phyloP scores from a whole-genome alignment of 2,329 filamentous ascomycete genomes.

The Leptosphaerulina australis region DNA sequence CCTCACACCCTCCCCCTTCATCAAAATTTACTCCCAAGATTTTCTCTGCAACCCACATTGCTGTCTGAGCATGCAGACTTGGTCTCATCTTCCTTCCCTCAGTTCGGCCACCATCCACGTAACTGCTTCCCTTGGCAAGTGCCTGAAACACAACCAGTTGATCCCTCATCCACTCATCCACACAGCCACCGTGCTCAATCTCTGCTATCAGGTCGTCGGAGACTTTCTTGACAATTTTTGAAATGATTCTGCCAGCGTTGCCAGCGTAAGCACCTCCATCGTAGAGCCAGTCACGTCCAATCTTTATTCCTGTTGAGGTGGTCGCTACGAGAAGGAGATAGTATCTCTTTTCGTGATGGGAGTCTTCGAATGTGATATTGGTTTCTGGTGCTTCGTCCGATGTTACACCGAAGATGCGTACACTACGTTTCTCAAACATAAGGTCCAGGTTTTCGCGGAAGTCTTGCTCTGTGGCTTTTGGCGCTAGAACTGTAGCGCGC shows the following conservation, averaged over 20 bases:
- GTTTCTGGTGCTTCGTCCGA: conserved; percentile 18
- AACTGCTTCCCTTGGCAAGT: conserved; percentile 54
- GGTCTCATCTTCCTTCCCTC: conserved; percentile 34
- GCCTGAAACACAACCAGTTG: conserved; percentile 66
- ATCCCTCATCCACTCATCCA: conserved; percentile 63
- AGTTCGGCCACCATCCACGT: conserved; percentile 39
- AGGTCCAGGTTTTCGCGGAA: conserved; percentile 35
- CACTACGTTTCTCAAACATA: conserved; percentile 29
- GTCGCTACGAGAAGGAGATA: conserved; percentile 64
- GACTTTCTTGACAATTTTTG: conserved; percentile 52
- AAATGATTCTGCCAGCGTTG: conserved; percentile 35
- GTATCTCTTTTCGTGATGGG: conserved; percentile 52
- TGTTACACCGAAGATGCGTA: conserved; percentile 24
- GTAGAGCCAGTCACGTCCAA: conserved; percentile 60
- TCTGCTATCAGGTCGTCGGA: conserved; percentile 55
- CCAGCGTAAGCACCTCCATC: conserved; percentile 37
- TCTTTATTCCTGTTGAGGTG: conserved; percentile 53
- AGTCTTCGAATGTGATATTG: conserved; percentile 49
- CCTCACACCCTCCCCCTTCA: conserved; percentile 45
- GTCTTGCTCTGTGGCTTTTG: conserved; percentile 37
- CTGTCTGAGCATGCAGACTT: conserved; percentile 55
- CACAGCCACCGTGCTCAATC: conserved; percentile 54
- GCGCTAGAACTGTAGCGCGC: conserved; percentile 49
- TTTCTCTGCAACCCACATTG: conserved; percentile 52
- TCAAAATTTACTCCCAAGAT: conserved; percentile 51